Percentiles rank a stretch among this genome's conserved stretches.
These are phyloP conservation scores for Laburnicola sp. DNA, from an alignment of 2,329 filamentous ascomycete species.

Conservation along the genomic window DNA sequence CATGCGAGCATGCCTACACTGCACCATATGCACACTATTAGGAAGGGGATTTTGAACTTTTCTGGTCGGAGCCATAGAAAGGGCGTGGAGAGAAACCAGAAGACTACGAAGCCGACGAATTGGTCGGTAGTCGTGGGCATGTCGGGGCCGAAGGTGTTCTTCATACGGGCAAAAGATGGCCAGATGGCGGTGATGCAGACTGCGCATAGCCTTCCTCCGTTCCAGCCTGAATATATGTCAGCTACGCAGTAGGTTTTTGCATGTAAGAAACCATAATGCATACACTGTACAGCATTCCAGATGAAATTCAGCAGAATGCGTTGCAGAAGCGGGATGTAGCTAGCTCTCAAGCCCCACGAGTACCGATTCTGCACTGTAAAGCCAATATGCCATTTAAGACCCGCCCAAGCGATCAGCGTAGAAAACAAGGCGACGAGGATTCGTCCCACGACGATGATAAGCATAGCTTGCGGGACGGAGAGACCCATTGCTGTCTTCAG, in stretches of 20 bases:
- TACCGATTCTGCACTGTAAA: conserved; percentile 56
- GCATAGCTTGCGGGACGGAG: conserved; percentile 54
- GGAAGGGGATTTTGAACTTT: conserved; percentile 54
- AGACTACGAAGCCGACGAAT: conserved; percentile 42
- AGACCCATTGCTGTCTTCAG: conserved; percentile 47
- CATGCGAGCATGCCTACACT: conserved; percentile 50
- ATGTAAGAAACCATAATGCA: conserved; percentile 20
- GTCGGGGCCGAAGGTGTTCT: conserved; percentile 36
- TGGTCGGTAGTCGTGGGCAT: conserved; percentile 44
- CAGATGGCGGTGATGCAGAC: conserved; percentile 44
- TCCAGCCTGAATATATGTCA: conserved; percentile 35
- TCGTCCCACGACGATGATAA: conserved; percentile 51
- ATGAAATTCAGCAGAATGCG: conserved; percentile 56
- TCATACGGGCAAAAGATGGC: conserved; percentile 42
- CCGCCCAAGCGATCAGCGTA: conserved; percentile 52
- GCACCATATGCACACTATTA: conserved; percentile 50
- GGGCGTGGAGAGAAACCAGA: conserved; percentile 45
- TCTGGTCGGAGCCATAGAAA: conserved; percentile 56
- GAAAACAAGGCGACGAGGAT: conserved; percentile 51
- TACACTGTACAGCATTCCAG: conserved; percentile 55
- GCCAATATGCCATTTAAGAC: conserved; percentile 56
- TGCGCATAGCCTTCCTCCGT: conserved; percentile 38
- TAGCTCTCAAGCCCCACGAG: conserved; percentile 55
- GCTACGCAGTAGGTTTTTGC: not conserved
- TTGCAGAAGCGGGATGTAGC: conserved; percentile 54